phyloP scores from a whole-genome alignment of 2,329 filamentous ascomycete genomes.

The Paracamarosporium sp. region DNA sequence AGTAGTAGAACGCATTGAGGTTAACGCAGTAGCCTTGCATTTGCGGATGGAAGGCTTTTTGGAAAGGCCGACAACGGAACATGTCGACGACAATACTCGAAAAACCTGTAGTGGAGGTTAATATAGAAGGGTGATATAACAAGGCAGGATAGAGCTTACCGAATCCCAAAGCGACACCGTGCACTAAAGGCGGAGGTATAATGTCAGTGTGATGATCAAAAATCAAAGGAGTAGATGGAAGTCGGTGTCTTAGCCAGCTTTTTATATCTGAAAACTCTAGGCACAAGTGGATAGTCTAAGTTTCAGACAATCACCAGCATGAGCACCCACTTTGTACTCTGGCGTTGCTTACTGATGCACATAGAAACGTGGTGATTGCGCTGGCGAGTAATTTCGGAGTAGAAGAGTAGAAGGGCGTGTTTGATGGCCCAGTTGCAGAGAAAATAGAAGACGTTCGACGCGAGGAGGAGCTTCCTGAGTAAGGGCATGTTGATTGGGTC shows the following conservation, averaged over 20 bases:
- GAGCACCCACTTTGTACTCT: too few species aligned
- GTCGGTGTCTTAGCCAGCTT: too few species aligned
- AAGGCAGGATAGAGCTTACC: not conserved
- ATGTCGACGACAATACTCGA: constrained; percentile 42
- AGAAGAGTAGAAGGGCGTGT: constrained; percentile 49
- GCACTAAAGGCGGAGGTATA: too few species aligned
- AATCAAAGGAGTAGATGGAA: too few species aligned
- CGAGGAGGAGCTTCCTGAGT: constrained; percentile 30
- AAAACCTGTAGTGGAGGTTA: constrained; percentile 14
- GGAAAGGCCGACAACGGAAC: constrained; percentile 46
- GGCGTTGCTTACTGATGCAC: too few species aligned
- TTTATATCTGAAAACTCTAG: too few species aligned
- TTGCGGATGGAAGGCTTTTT: constrained; percentile 38
- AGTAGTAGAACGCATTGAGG: constrained; percentile 44
- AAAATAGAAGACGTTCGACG: constrained; percentile 45
- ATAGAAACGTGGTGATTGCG: constrained; percentile 32
- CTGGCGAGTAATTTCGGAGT: constrained; percentile 44
- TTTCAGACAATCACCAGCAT: too few species aligned
- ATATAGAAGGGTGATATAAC: too few species aligned
- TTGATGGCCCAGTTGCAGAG: constrained; percentile 50
- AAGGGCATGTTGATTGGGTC: constrained; percentile 13
- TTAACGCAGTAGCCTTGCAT: constrained; percentile 42
- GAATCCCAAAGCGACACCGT: constrained; percentile 43
- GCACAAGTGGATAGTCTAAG: too few species aligned
- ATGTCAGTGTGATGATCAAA: too few species aligned